A percentile compares a stretch with the other conserved stretches of the same genome.
phyloP scores from a whole-genome alignment of 1,284 basidiomycete genomes.

The Fistulina hepatica region DNA sequence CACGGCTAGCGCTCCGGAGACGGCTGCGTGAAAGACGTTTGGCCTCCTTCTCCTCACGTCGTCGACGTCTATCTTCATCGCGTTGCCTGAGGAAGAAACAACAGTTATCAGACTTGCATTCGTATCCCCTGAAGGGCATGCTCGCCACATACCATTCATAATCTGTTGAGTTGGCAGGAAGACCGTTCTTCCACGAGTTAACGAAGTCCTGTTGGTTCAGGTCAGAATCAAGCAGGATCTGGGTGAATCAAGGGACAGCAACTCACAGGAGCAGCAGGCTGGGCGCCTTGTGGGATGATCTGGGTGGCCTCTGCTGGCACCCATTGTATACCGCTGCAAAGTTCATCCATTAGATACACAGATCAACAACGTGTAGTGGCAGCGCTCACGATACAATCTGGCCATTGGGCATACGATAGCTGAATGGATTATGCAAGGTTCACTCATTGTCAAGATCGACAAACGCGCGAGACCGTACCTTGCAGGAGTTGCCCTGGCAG shows the following conservation, averaged over 20 bases:
- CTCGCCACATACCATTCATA: no score
- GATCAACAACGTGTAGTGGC: no score
- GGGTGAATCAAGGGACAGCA: conserved; percentile 4
- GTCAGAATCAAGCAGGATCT: conserved; percentile 9
- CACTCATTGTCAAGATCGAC: no score
- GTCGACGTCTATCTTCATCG: conserved; percentile 44
- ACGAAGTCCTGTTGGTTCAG: conserved; percentile 38
- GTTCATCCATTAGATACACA: no score
- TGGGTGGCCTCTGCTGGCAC: conserved; percentile 56
- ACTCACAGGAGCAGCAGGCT: conserved; percentile 45
- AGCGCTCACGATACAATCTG: no score
- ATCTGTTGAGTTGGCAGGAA: conserved; percentile 30
- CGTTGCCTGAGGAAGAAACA: conserved; percentile 33
- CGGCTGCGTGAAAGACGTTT: conserved; percentile 36
- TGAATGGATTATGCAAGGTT: no score
- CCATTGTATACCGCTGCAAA: conserved; percentile 57
- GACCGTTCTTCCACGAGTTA: conserved; percentile 38
- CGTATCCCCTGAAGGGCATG: no score
- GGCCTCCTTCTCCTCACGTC: conserved; percentile 44
- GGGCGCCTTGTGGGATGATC: conserved; percentile 45
- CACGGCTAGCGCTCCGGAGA: conserved; percentile 20
- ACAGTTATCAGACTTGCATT: conserved; percentile 2
- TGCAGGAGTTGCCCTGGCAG: no score
- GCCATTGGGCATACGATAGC: no score
- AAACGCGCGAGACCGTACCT: no score